These are phyloP conservation scores for Ruellia speciosa DNA, from an alignment of 305 asterid species.

Conservation along the genomic window DNA sequence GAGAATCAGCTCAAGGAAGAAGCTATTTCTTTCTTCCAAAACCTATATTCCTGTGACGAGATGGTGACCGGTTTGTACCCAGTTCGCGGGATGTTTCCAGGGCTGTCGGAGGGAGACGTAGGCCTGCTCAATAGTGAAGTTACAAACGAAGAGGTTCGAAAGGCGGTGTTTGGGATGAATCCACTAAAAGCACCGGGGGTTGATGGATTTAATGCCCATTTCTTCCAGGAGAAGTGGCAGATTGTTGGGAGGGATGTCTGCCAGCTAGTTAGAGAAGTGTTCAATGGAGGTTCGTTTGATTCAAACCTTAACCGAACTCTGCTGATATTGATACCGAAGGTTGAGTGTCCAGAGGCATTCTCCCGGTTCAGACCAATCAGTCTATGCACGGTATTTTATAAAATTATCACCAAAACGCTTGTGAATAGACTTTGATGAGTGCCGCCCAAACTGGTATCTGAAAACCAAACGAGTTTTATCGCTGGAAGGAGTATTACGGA, in stretches of 20 bases:
- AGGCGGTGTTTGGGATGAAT: background rate
- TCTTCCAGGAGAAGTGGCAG: background rate
- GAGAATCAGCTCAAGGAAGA: too few relatives aligned
- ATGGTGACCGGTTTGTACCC: too few relatives aligned
- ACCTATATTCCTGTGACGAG: too few relatives aligned
- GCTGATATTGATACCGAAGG: background rate
- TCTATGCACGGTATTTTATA: background rate
- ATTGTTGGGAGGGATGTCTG: background rate
- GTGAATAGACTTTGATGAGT: background rate
- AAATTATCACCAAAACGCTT: background rate
- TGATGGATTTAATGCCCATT: too few relatives aligned
- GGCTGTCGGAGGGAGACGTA: too few relatives aligned
- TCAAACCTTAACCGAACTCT: background rate
- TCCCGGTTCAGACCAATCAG: background rate
- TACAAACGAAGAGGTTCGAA: background rate
- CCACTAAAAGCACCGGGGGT: background rate
- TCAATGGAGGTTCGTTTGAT: background rate
- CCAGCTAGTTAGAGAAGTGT: background rate
- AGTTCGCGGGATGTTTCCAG: too few relatives aligned
- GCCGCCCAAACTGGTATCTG: too few relatives aligned
- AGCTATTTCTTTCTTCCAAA: too few relatives aligned
- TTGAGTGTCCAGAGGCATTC: background rate
- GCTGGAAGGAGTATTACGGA: too few relatives aligned
- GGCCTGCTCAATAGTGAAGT: too few relatives aligned
- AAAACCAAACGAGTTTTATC: too few relatives aligned